phyloP scores from a whole-genome alignment of 1,284 basidiomycete species.

The Lentinus polychrous region DNA sequence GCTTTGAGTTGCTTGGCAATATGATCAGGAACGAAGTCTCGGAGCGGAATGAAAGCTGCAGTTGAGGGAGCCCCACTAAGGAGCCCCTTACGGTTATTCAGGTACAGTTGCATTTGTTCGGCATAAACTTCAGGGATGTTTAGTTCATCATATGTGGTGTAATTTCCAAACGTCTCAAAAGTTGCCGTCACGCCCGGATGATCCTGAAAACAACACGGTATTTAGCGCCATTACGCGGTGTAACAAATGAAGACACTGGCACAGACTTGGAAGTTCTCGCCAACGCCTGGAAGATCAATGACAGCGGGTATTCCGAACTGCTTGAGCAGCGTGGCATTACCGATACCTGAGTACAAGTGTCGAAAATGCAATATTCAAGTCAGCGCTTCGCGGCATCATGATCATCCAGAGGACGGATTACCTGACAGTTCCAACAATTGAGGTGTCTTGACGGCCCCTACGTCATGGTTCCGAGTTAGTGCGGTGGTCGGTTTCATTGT shows the following conservation, averaged over 20 bases:
- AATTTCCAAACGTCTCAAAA: neutral
- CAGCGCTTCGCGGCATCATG: neutral
- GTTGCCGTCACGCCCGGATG: neutral
- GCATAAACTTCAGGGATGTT: neutral
- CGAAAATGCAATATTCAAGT: neutral
- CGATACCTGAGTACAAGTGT: too few species aligned
- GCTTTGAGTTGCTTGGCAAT: neutral
- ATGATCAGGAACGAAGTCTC: neutral
- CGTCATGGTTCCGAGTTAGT: too few species aligned
- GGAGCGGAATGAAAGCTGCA: neutral
- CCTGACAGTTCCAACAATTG: conserved; percentile 39
- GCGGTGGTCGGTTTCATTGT: neutral
- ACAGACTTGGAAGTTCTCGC: conserved; percentile 29
- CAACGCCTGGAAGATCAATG: conserved; percentile 34
- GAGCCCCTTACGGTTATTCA: neutral
- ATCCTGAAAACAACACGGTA: neutral
- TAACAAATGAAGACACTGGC: conserved; percentile 17
- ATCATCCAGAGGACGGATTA: neutral
- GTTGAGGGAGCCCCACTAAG: neutral
- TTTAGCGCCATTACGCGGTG: neutral
- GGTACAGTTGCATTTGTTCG: neutral
- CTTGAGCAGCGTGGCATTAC: conserved; percentile 27
- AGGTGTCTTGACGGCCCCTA: conserved; percentile 17
- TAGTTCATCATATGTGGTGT: neutral
- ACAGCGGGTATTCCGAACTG: conserved; percentile 26